Conservation (phyloP, 306 rosid genomes). For the Geum urbanum region DNA sequence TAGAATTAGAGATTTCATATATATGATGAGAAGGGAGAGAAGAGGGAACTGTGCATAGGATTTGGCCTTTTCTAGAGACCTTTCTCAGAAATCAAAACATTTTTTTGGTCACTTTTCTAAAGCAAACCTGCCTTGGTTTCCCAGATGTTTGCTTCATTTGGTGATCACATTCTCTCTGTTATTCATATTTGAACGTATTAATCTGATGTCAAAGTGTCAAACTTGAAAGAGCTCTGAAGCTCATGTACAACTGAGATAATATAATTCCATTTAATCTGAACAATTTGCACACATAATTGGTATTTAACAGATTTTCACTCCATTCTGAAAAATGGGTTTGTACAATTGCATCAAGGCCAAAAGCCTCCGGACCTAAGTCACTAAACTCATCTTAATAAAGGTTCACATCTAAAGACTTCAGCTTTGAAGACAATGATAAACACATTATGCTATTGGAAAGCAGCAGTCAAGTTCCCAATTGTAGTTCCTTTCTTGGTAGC, state of each 20-base stretch:
- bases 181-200: too few relatives aligned
- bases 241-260: not conserved
- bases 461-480: constrained; percentile 55
- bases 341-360: not conserved
- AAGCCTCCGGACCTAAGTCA: not conserved
- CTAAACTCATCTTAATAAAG: not conserved
- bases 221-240: not conserved
- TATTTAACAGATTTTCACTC: not conserved
- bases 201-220: too few relatives aligned
- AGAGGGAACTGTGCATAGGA: constrained; percentile 45
- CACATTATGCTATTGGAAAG: too few relatives aligned
- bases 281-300: not conserved
- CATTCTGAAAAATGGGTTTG: not conserved
- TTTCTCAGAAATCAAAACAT: constrained; percentile 44
- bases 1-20: not conserved
- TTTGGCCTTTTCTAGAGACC: constrained; percentile 53
- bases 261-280: not conserved
- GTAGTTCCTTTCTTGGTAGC: constrained; percentile 33
- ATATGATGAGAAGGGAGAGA: constrained; percentile 55
- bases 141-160: constrained; percentile 50
- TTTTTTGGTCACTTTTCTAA: constrained; percentile 49
- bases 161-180: constrained; percentile 27
- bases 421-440: too few relatives aligned
- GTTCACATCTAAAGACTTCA: not conserved
- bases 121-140: constrained; percentile 43